Evolutionary conservation across 108 stramenopile species (phyloP).

Genomic region (Nannochloropsis oceanica): DNA sequence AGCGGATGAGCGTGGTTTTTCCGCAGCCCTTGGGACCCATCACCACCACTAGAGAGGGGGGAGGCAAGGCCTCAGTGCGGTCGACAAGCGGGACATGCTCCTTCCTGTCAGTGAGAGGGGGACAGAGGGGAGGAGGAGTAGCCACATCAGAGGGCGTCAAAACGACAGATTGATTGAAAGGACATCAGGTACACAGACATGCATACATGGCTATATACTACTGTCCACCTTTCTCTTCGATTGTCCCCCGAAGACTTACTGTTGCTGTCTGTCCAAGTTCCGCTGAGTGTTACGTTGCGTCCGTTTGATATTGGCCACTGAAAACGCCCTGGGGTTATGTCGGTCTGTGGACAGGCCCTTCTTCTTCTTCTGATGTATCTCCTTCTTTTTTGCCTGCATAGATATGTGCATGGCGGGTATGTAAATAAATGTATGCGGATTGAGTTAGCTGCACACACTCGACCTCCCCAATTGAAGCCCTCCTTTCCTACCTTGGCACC

Average conservation of each 20-base stretch:
- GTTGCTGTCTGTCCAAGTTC: conserved; percentile 78
- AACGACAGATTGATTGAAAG: no score
- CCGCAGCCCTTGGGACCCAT: conserved; percentile 87
- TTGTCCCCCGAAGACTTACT: conserved; percentile 44
- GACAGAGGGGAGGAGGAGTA: no score
- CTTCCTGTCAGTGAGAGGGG: background rate
- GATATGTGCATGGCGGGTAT: no score
- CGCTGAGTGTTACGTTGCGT: conserved; percentile 85
- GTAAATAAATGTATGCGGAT: no score
- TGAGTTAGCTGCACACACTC: no score
- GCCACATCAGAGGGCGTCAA: no score
- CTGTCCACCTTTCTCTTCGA: background rate
- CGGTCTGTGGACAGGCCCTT: conserved; percentile 49
- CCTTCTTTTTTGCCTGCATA: conserved; percentile 44
- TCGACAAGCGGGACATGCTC: background rate
- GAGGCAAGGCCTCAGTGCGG: conserved; percentile 9
- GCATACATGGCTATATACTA: background rate
- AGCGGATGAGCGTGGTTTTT: conserved; percentile 86
- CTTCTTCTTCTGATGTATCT: conserved; percentile 53
- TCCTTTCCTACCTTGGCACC: background rate
- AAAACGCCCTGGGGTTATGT: conserved; percentile 82
- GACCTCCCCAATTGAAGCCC: no score
- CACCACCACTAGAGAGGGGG: conserved; percentile 79
- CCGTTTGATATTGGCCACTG: conserved; percentile 74
- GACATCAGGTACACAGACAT: no score